Base-by-base conservation (phyloP, 768 basidiomycete species). In the Lactarius pseudohatsudake region DNA sequence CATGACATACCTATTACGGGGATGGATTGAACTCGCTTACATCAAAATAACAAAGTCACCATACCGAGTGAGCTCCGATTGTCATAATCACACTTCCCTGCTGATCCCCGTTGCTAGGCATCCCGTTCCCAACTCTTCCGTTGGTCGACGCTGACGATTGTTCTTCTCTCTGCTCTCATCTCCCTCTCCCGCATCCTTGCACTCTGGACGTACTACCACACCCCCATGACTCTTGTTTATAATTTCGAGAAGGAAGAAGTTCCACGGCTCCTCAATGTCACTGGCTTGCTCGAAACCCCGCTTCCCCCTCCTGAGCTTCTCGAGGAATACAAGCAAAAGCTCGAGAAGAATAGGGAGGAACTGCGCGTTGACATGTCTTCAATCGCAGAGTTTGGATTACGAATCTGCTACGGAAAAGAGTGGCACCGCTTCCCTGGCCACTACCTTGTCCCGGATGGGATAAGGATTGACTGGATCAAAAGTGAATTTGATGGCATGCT, bases 401-500 rank as follows among this genome's bases (percentile, higher is more conserved):
- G 81, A 34, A 74, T 99, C 1, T 99, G 97, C 77, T 81, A 91
- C 59, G 93, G 90, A 57, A 96, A 95, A 75, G 97, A 99, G 77
- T 99, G 97, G 97, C 81, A 98, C 74, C 84, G 96, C 28, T 99
- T 94, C 81, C 92, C 95, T 3, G 86, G 93, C 4, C 90, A 91
- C 75, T 98, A 91, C 76, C 83, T 96, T 57, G 83, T 98, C 26
- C 95, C 96, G 1, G 84, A 88, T 65, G 90, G 86, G 32, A 79
- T 98, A 65, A 82, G 86, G 32, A 86, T 96, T n/a, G 83, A 89
- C 65, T 98, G 94, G 77, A 80, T 98, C 75, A 92, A 94, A 80
- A 94, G 90, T 76, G 94, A 90, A 64, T 98, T 98, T 71, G 84
- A 88, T 68, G 96, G 94, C 11, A 83, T 93, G 73, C 80, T 99